Evolutionary conservation across 352 stramenopile genomes (phyloP).

Genomic region (Globisporangium polare): DNA sequence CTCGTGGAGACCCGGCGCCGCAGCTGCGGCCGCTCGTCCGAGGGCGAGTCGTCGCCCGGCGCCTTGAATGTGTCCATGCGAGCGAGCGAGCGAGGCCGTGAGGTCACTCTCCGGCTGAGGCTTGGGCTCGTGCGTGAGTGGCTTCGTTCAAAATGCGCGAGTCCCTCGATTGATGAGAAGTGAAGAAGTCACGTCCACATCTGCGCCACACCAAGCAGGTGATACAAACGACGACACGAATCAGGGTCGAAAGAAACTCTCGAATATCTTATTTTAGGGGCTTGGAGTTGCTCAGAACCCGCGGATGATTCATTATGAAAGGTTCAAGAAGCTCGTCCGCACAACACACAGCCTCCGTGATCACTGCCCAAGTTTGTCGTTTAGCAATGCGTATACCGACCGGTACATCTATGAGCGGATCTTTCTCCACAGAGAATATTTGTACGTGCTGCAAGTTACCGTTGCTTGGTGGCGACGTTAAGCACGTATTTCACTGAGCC

Average conservation of each 20-base stretch:
- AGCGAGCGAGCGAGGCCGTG: neutral
- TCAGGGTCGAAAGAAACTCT: neutral
- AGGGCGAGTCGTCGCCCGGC: neutral
- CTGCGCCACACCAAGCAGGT: neutral
- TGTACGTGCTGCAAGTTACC: too few relatives aligned
- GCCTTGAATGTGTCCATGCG: neutral
- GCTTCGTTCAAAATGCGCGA: neutral
- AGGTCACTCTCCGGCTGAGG: neutral
- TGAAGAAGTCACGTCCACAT: conserved; percentile 2
- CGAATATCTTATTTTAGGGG: neutral
- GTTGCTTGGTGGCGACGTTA: neutral
- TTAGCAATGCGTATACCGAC: too few relatives aligned
- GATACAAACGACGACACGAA: neutral
- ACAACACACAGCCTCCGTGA: too few relatives aligned
- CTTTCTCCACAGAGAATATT: too few relatives aligned
- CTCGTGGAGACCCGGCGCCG: conserved; percentile 13
- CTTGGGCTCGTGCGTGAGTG: neutral
- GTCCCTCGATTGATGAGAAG: neutral
- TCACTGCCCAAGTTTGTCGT: too few relatives aligned
- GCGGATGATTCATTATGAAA: too few relatives aligned
- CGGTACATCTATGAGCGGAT: too few relatives aligned
- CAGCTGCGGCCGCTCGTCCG: conserved; percentile 17
- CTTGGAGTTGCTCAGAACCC: neutral
- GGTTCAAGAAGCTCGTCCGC: too few relatives aligned
- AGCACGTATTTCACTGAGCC: neutral